Base-by-base conservation (phyloP, 768 basidiomycete genomes). In the Termitomyces sp. region DNA sequence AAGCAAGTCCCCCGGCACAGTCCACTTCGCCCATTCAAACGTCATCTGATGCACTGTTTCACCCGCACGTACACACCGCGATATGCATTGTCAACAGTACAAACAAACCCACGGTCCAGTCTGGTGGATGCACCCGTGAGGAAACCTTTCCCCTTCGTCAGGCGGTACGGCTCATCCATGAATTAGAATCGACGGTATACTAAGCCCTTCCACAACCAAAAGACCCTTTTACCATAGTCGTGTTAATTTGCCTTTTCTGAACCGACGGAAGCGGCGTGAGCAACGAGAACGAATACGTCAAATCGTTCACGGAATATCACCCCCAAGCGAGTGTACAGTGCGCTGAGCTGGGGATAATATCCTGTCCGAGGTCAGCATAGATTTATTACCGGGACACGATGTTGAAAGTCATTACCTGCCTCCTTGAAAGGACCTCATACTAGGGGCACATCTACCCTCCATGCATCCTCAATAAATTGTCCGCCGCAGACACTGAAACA, bases 341-440 rank as follows among this genome's bases (percentile, higher is more conserved):
- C 68, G 23, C 89, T 84, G n/a, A 91, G 73, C 42, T 82, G 78
- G 0, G 80, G 79, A 65, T 91, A 91, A 66, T 90, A 90, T 0
- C 89, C 88, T 88, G 56, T 50, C 53, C 23, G 29, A 20, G 2
- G 49, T 12, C 23, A 47, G 6, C 43, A 23, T 42, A 33, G 36
- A 5, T 32, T 13, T 29, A 7, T 36, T 25, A 13, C 18, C n/a
- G 3, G 42, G 25, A 29, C 10, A 35, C n/a, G n/a, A n/a, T n/a
- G n/a, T n/a, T n/a, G 5, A 33, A 25, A 18, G 23, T 15, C 60
- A 80, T 46, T 52, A 85, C 88, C n/a, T n/a, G n/a, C n/a, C 87
- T 71, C 84, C 85, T 76, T 91, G 88, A 64, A 91, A 91, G 1
- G 84, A 84, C 38, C 89, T 72, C 89, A 91, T 91, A 0, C n/a